Conservation (phyloP, 2,329 filamentous ascomycete species). For the Hypoxylon sp. region DNA sequence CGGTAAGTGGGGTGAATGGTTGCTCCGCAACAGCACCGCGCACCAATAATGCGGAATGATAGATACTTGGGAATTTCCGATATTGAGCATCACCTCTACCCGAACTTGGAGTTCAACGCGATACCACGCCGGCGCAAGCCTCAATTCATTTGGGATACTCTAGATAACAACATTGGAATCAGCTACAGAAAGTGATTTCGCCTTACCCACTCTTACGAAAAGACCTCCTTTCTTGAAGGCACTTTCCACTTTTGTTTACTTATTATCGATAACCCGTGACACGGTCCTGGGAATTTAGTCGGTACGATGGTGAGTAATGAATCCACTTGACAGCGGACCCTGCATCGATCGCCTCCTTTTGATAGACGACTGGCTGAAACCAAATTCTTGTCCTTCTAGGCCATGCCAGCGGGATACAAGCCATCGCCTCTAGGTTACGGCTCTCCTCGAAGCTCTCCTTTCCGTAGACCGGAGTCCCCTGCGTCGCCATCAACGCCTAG, state of each 20-base stretch:
- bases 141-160: slow-evolving; percentile 4
- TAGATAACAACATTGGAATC: not conserved
- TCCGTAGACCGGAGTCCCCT: slow-evolving; percentile 73
- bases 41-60: slow-evolving; percentile 16
- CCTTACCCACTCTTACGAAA: slow-evolving; percentile 1
- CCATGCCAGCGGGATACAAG: slow-evolving; percentile 73
- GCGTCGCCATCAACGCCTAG: slow-evolving; percentile 76
- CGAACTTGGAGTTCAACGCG: slow-evolving; percentile 20
- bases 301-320: slow-evolving; percentile 50
- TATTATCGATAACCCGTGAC: slow-evolving; percentile 27
- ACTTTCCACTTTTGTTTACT: slow-evolving; percentile 40
- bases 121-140: slow-evolving; percentile 3
- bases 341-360: slow-evolving; percentile 40
- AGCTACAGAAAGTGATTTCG: not conserved
- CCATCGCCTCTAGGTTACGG: slow-evolving; percentile 80
- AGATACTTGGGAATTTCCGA: slow-evolving; percentile 2
- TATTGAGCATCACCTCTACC: slow-evolving; percentile 11
- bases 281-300: slow-evolving; percentile 38
- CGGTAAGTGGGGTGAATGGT: slow-evolving; percentile 34
- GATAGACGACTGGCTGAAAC: slow-evolving; percentile 34
- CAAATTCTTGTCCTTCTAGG: slow-evolving; percentile 56
- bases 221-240: slow-evolving; percentile 5
- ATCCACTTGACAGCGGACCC: slow-evolving; percentile 46
- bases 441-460: slow-evolving; percentile 76
- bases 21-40: slow-evolving; percentile 37